A percentile compares a stretch with the other conserved stretches of the same genome.
Conservation (phyloP, 148 eudicot genomes). For the Rhododendron henanense region DNA sequence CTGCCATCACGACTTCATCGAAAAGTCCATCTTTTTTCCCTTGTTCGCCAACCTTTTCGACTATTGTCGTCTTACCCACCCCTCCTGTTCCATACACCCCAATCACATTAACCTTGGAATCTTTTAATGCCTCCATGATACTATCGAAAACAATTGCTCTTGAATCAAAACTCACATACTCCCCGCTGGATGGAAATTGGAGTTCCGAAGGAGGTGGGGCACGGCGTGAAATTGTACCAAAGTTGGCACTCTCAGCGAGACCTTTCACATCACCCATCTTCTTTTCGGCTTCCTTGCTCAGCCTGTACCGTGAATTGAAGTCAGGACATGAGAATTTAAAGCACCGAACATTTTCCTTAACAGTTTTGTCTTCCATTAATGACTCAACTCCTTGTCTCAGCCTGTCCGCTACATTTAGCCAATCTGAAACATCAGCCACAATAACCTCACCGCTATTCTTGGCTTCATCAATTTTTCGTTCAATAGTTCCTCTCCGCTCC, state of each 20-base stretch:
- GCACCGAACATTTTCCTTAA: neutral
- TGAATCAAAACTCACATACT: neutral
- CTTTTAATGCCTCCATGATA: neutral
- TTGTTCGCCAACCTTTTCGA: neutral
- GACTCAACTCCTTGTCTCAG: neutral
- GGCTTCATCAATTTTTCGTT: neutral
- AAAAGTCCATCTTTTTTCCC: neutral
- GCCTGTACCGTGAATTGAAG: neutral
- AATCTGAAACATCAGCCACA: neutral
- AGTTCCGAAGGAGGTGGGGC: neutral
- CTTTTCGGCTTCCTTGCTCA: neutral
- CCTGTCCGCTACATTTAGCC: neutral
- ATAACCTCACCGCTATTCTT: neutral
- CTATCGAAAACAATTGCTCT: neutral
- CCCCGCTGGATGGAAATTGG: neutral
- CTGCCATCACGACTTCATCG: neutral
- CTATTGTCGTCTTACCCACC: slow-evolving; percentile 8
- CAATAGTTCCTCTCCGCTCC: too few species aligned
- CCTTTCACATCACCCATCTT: too few species aligned
- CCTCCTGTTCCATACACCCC: slow-evolving; percentile 9
- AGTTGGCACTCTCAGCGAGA: neutral
- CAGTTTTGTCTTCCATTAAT: neutral
- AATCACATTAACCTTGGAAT: neutral
- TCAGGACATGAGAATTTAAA: neutral
- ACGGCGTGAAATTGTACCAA: neutral